Percentiles rank a stretch among this genome's conserved stretches.
These are phyloP conservation scores for Dictyostelium firmibasis DNA, from an alignment of 78 protist genomes.

Conservation along the genomic window DNA sequence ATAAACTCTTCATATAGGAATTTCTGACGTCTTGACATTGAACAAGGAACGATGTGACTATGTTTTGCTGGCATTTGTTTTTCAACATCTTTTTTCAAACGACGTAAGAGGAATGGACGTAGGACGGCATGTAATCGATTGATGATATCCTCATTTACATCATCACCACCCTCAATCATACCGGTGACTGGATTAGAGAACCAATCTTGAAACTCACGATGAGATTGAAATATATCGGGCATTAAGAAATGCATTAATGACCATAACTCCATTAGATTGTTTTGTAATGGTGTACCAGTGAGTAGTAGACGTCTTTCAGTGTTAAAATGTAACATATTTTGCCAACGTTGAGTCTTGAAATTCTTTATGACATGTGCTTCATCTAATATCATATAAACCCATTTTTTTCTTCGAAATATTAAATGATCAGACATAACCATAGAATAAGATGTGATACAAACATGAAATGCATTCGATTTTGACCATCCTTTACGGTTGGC, in stretches of 20 bases:
- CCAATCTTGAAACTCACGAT: conserved; percentile 94
- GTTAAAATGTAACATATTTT: conserved; percentile 81
- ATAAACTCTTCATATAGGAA: conserved; percentile 83
- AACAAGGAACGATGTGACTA: conserved; percentile 78
- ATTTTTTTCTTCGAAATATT: conserved; percentile 79
- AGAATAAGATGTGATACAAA: conserved; percentile 83
- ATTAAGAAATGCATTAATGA: conserved; percentile 95
- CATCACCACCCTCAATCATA: conserved; percentile 74
- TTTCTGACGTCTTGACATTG: conserved; percentile 87
- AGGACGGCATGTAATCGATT: conserved; percentile 93
- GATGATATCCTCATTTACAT: conserved; percentile 89
- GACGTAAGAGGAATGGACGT: conserved; percentile 96
- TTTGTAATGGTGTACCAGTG: conserved; percentile 97
- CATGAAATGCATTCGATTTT: conserved; percentile 92
- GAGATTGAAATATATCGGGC: conserved; percentile 91
- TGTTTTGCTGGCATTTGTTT: conserved; percentile 91
- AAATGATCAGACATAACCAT: conserved; percentile 88
- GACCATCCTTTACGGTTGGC: conserved; percentile 88
- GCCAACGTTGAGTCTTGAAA: conserved; percentile 83
- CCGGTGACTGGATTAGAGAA: conserved; percentile 84
- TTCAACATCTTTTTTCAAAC: conserved; percentile 95
- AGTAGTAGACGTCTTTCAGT: conserved; percentile 94
- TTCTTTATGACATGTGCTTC: conserved; percentile 98
- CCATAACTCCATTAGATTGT: conserved; percentile 92
- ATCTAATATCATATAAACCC: conserved; percentile 96